phyloP scores from a whole-genome alignment of 192 early-diverging fungal species.

The Geranomyces michiganensis region DNA sequence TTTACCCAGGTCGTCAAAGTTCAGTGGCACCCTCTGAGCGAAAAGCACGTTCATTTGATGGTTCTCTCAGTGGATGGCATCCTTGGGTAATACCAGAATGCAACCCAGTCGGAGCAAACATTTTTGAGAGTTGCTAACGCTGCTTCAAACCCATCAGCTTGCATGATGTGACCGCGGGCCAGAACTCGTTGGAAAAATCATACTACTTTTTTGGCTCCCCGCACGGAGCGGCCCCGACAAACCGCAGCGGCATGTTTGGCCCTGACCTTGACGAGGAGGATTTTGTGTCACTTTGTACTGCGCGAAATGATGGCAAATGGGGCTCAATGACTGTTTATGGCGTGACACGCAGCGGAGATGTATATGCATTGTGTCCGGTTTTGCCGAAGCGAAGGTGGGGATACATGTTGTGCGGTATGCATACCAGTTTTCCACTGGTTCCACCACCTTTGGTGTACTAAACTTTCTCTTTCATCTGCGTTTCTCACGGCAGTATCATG shows the following conservation, averaged over 20 bases:
- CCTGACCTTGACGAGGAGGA: conserved; percentile 43
- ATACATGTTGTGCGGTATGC: neutral
- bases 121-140: neutral
- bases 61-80: conserved; percentile 68
- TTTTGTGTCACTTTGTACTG: conserved; percentile 54
- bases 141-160: conserved; percentile 48
- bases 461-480: neutral
- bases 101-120: neutral
- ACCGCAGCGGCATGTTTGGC: conserved; percentile 37
- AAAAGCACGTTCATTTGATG: conserved; percentile 66
- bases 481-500: neutral
- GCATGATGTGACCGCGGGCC: conserved; percentile 60
- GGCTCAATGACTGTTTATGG: conserved; percentile 72
- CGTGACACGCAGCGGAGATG: conserved; percentile 67
- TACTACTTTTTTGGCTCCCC: conserved; percentile 48
- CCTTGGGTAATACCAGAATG: conserved; percentile 33
- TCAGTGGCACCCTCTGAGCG: conserved; percentile 80
- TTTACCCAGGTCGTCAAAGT: conserved; percentile 51
- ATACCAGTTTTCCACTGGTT: no score
- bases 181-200: conserved; percentile 69
- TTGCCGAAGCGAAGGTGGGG: conserved; percentile 65
- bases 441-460: no score
- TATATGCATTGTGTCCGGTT: conserved; percentile 78
- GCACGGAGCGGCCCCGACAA: conserved; percentile 5
- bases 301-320: conserved; percentile 57